These are phyloP conservation scores for Pseudocercospora fuligena DNA, from an alignment of 2,329 filamentous ascomycete species.

Conservation along the genomic window DNA sequence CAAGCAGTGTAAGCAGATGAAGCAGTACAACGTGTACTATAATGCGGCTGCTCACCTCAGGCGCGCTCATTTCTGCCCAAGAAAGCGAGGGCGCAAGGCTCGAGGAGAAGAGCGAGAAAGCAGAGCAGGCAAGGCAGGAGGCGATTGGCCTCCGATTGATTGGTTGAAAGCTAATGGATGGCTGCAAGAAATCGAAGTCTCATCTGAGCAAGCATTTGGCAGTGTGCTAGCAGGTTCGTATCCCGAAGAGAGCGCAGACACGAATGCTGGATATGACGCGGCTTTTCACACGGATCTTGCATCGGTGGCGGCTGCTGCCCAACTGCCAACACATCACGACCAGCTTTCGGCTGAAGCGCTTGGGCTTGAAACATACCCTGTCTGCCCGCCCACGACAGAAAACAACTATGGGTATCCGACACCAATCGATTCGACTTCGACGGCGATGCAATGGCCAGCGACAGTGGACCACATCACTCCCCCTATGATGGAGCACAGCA, in stretches of 20 bases:
- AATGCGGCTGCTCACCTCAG: slow-evolving; percentile 91
- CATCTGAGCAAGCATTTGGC: slow-evolving; percentile 19
- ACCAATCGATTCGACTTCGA: slow-evolving; percentile 25
- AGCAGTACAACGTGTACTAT: slow-evolving; percentile 89
- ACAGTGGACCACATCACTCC: slow-evolving; percentile 8
- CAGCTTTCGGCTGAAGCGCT: slow-evolving; percentile 17
- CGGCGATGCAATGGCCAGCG: slow-evolving; percentile 10
- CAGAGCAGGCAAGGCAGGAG: slow-evolving; percentile 62
- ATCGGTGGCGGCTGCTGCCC: not conserved
- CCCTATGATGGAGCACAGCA: slow-evolving; percentile 29
- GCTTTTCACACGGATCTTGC: slow-evolving; percentile 10
- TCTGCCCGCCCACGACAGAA: slow-evolving; percentile 18
- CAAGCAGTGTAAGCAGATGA: slow-evolving; percentile 77
- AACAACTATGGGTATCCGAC: slow-evolving; percentile 31
- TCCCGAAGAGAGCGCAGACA: not conserved
- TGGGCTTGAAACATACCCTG: not conserved
- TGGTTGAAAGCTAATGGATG: slow-evolving; percentile 59
- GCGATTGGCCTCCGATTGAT: slow-evolving; percentile 60
- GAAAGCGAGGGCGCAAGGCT: slow-evolving; percentile 61
- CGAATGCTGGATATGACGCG: slow-evolving; percentile 3
- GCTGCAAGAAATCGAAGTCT: slow-evolving; percentile 62
- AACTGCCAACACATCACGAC: slow-evolving; percentile 20
- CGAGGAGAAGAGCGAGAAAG: slow-evolving; percentile 60
- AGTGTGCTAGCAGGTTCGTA: slow-evolving; percentile 9
- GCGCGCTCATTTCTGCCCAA: slow-evolving; percentile 82